Conservation (phyloP, 225 moss, liverwort and hornwort species). For the Physcomitrium patens region DNA sequence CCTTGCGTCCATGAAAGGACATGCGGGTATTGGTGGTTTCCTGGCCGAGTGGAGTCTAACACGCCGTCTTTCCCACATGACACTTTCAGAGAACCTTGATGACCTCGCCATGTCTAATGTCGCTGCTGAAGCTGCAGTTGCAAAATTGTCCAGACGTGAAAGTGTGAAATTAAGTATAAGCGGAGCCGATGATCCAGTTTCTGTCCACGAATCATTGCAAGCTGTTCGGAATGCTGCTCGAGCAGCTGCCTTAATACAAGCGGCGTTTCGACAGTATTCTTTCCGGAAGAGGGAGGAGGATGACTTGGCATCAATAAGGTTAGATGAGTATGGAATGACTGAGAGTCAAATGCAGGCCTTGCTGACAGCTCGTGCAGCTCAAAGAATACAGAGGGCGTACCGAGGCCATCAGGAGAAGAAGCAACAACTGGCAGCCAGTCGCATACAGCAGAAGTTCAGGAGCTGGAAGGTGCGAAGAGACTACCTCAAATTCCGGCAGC, state of each 20-base stretch:
- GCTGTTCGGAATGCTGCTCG: conserved; percentile 69
- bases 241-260: conserved; percentile 59
- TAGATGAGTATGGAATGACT: conserved; percentile 65
- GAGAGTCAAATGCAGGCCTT: conserved; percentile 50
- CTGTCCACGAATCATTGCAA: conserved; percentile 54
- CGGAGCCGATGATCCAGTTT: conserved; percentile 46
- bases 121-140: conserved; percentile 53
- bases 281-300: conserved; percentile 64
- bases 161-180: conserved; percentile 52
- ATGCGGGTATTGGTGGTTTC: conserved; percentile 84
- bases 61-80: conserved; percentile 66
- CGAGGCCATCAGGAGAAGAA: conserved; percentile 52
- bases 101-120: conserved; percentile 44
- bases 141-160: conserved; percentile 50
- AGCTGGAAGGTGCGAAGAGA: conserved; percentile 68
- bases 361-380: conserved; percentile 39
- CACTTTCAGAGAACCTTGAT: conserved; percentile 37
- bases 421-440: conserved; percentile 65
- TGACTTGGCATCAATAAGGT: conserved; percentile 34
- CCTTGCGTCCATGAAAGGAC: conserved; percentile 67
- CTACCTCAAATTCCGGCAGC: conserved; percentile 54
- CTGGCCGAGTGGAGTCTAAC: conserved; percentile 80
- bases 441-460: conserved; percentile 67
- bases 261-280: conserved; percentile 57
- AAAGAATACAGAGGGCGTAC: conserved; percentile 46